Evolutionary conservation across 2,329 filamentous ascomycete species (phyloP).

Genomic region (Aaosphaeria arxii): DNA sequence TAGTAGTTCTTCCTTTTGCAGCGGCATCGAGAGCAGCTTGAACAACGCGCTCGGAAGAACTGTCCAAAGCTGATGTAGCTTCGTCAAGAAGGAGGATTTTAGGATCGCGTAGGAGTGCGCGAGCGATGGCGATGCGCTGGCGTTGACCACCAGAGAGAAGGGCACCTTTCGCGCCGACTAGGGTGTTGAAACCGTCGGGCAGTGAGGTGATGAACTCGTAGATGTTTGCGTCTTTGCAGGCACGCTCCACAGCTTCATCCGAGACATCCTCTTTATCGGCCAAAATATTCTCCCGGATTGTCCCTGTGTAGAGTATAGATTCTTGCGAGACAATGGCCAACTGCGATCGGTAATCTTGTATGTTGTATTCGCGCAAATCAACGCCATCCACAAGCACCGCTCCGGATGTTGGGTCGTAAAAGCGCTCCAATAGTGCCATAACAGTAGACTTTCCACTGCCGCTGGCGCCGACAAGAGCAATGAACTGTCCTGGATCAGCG

Average conservation of each 20-base stretch:
- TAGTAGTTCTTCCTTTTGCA: slow-evolving; percentile 83
- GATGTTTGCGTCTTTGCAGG: slow-evolving; percentile 65
- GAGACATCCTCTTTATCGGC: slow-evolving; percentile 60
- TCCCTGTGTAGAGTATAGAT: slow-evolving; percentile 90
- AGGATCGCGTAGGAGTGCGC: slow-evolving; percentile 86
- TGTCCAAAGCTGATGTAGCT: slow-evolving; percentile 38
- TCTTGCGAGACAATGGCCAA: slow-evolving; percentile 95
- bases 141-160: slow-evolving; percentile 74
- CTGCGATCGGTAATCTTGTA: slow-evolving; percentile 80
- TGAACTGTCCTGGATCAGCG: slow-evolving; percentile 75
- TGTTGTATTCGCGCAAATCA: slow-evolving; percentile 72
- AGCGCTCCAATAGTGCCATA: slow-evolving; percentile 86
- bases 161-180: slow-evolving; percentile 81
- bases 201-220: slow-evolving; percentile 36
- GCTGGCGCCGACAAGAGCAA: slow-evolving; percentile 88
- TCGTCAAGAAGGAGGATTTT: slow-evolving; percentile 64
- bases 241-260: slow-evolving; percentile 71
- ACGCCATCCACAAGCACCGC: slow-evolving; percentile 78
- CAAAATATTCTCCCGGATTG: slow-evolving; percentile 83
- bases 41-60: slow-evolving; percentile 65
- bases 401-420: slow-evolving; percentile 85
- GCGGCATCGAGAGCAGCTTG: slow-evolving; percentile 79
- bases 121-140: slow-evolving; percentile 90
- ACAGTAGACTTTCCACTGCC: slow-evolving; percentile 95
- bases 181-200: slow-evolving; percentile 74